Percentiles rank a stretch among this genome's conserved stretches.
Evolutionary conservation across 371 early-diverging fungal genomes (phyloP).

Genomic region (Syncephalastrum monosporum): DNA sequence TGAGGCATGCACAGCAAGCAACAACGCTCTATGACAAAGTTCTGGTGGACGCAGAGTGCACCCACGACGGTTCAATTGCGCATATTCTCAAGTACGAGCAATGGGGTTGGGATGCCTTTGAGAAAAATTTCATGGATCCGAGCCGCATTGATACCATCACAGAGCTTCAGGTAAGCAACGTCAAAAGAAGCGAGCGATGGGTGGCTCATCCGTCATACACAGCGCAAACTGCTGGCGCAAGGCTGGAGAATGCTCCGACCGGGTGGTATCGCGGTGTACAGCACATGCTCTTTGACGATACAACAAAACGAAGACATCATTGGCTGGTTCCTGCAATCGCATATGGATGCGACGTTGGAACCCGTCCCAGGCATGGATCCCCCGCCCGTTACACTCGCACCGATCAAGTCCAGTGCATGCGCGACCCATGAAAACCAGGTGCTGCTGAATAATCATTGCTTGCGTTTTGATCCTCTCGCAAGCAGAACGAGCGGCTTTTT

Average conservation of each 20-base stretch:
- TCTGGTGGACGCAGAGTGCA: conserved; percentile 96
- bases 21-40: conserved; percentile 78
- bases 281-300: conserved; percentile 79
- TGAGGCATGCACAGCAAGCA: conserved; percentile 59
- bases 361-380: conserved; percentile 34
- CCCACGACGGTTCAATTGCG: conserved; percentile 92
- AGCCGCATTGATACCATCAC: conserved; percentile 49
- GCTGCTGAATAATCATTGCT: conserved; percentile 24
- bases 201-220: conserved; percentile 3
- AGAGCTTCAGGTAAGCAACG: conserved; percentile 42
- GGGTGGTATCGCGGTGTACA: conserved; percentile 84
- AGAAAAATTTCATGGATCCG: conserved; percentile 65
- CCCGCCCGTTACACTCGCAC: conserved; percentile 23
- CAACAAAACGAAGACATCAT: conserved; percentile 85
- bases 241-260: conserved; percentile 17
- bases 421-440: conserved; percentile 43
- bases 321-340: conserved; percentile 65
- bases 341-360: conserved; percentile 51
- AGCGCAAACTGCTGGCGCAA: conserved; percentile 50
- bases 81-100: conserved; percentile 82
- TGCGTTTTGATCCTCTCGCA: conserved; percentile 66
- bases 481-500: conserved; percentile 77
- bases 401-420: conserved; percentile 49
- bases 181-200: no score
- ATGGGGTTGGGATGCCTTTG: conserved; percentile 74